Evolutionary conservation across 176 grass and related monocot species (phyloP).

Genomic region (Musa itinerans): DNA sequence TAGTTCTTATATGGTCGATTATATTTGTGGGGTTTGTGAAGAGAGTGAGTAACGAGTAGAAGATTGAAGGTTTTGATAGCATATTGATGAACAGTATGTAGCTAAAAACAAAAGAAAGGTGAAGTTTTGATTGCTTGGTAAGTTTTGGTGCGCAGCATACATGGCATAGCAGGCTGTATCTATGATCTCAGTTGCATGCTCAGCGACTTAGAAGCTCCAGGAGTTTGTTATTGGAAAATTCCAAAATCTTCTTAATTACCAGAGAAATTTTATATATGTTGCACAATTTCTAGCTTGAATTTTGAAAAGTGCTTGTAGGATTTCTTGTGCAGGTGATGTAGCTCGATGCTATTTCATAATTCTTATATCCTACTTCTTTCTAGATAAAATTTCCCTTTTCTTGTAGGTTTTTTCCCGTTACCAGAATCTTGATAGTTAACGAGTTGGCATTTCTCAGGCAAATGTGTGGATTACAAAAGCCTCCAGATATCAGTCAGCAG

Average conservation of each 20-base stretch:
- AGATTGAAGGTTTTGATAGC: not conserved
- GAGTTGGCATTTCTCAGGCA: not conserved
- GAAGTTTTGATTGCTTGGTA: not conserved
- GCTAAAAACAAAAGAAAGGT: not conserved
- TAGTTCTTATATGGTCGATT: not conserved
- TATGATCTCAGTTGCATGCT: not conserved
- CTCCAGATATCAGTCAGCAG: not conserved
- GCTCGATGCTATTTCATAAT: not conserved
- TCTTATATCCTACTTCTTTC: not conserved
- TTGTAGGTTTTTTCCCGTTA: not conserved
- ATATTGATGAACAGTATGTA: not conserved
- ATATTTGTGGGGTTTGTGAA: not conserved
- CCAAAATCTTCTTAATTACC: not conserved
- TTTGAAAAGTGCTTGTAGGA: not conserved
- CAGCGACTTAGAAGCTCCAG: not conserved
- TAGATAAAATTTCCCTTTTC: not conserved
- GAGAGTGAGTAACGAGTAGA: not conserved
- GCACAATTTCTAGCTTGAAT: not conserved
- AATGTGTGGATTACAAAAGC: slow-evolving; percentile 4
- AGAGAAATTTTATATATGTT: not conserved
- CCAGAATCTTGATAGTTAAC: not conserved
- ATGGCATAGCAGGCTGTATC: not conserved
- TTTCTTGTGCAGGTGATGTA: not conserved
- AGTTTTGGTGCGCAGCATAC: not conserved
- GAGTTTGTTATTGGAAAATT: not conserved